Evolutionary conservation across 805 yeast genomes (phyloP).

Genomic region (Candida hungchunana): DNA sequence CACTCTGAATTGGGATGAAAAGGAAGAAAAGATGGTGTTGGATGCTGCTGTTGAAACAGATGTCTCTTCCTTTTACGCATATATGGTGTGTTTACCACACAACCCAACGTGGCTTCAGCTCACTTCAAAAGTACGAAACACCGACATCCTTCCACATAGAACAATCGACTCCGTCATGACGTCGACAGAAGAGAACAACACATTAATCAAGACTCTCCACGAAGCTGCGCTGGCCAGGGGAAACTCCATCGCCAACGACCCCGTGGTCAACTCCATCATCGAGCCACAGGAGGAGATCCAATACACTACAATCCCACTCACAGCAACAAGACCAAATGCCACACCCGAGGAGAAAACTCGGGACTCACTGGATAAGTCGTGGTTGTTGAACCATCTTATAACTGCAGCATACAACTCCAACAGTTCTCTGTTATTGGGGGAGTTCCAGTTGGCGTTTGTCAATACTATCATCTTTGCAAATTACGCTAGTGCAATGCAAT

Average conservation of each 20-base stretch:
- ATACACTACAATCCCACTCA: conserved; percentile 39
- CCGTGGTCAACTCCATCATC: conserved; percentile 29
- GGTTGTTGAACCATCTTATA: conserved; percentile 43
- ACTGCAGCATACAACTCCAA: conserved; percentile 28
- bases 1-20: conserved; percentile 34
- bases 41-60: conserved; percentile 30
- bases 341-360: conserved; percentile 40
- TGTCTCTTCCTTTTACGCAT: conserved; percentile 30
- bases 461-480: conserved; percentile 53
- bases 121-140: conserved; percentile 28
- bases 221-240: conserved; percentile 27
- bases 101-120: conserved; percentile 27
- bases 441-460: conserved; percentile 49
- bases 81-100: conserved; percentile 39
- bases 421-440: conserved; percentile 39
- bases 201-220: conserved; percentile 35
- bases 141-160: conserved; percentile 25
- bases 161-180: conserved; percentile 42
- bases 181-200: conserved; percentile 44
- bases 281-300: conserved; percentile 35
- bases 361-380: conserved; percentile 56
- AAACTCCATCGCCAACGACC: conserved; percentile 25
- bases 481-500: conserved; percentile 58
- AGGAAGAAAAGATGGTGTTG: conserved; percentile 29
- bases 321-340: conserved; percentile 34